Evolutionary conservation across 2,329 filamentous ascomycete species (phyloP).

Genomic region (Verticillium isaacii): DNA sequence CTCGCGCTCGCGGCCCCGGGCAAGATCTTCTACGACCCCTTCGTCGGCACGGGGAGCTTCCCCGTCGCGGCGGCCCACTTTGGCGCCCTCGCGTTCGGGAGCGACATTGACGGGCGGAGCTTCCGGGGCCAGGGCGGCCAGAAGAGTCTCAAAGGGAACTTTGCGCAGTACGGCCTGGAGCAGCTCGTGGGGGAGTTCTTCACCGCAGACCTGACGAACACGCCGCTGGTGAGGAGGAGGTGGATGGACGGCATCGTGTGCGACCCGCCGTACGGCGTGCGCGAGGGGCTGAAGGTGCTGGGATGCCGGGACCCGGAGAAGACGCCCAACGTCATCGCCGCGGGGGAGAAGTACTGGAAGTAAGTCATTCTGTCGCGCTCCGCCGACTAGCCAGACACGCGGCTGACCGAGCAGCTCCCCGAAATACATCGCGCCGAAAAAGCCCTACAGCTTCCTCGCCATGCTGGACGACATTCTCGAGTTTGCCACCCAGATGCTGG

Average conservation of each 20-base stretch:
- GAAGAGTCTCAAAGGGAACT: constrained; percentile 61
- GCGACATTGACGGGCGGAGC: constrained; percentile 88
- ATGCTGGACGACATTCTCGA: constrained; percentile 87
- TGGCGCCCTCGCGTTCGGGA: constrained; percentile 77
- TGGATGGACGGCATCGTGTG: constrained; percentile 89
- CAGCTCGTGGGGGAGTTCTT: constrained; percentile 71
- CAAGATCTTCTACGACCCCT: constrained; percentile 89
- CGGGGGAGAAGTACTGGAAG: constrained; percentile 66
- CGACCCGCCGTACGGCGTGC: constrained; percentile 92
- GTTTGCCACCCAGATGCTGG: constrained; percentile 72
- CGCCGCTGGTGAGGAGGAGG: constrained; percentile 58
- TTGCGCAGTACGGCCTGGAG: constrained; percentile 73
- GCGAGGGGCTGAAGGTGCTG: constrained; percentile 85
- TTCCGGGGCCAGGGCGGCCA: constrained; percentile 66
- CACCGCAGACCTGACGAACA: constrained; percentile 82
- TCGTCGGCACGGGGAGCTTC: constrained; percentile 93
- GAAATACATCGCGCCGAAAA: constrained; percentile 80
- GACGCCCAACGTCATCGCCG: constrained; percentile 55
- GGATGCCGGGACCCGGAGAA: constrained; percentile 67
- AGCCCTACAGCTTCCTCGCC: constrained; percentile 84
- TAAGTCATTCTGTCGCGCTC: constrained; percentile 33
- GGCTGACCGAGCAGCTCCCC: constrained; percentile 39
- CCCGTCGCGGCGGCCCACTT: constrained; percentile 87
- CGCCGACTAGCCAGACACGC: background rate
- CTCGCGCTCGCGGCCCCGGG: constrained; percentile 78